These are phyloP conservation scores for Durusdinium trenchii DNA, from an alignment of 73 alveolate species.

Conservation along the genomic window DNA sequence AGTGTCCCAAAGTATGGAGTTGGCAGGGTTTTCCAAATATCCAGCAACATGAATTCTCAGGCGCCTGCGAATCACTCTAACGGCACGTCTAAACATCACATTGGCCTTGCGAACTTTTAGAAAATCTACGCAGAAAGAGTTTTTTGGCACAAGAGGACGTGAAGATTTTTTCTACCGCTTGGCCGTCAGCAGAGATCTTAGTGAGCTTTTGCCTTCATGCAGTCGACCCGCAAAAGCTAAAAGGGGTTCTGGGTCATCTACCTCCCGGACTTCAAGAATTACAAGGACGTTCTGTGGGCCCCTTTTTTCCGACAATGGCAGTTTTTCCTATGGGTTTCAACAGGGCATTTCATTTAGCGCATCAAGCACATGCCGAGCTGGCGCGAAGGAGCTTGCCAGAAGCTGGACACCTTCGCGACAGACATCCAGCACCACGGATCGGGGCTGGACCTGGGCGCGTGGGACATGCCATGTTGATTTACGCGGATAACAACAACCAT, in stretches of 20 bases:
- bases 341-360: background rate
- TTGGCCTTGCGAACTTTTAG: background rate
- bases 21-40: background rate
- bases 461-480: background rate
- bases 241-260: too few species aligned
- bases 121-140: too few species aligned
- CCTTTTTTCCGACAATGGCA: background rate
- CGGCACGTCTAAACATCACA: background rate
- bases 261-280: too few species aligned
- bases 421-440: background rate
- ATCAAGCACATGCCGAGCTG: background rate
- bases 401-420: background rate
- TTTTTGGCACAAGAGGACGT: too few species aligned
- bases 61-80: background rate
- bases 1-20: background rate
- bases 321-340: background rate
- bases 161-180: too few species aligned
- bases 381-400: background rate
- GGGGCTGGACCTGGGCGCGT: background rate
- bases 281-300: too few species aligned
- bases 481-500: conserved; percentile 1
- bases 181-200: too few species aligned
- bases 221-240: too few species aligned
- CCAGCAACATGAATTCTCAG: background rate
- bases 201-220: too few species aligned